These are phyloP conservation scores for Cardamine chenopodiifolia DNA, from an alignment of 345 rosid species.

Conservation along the genomic window DNA sequence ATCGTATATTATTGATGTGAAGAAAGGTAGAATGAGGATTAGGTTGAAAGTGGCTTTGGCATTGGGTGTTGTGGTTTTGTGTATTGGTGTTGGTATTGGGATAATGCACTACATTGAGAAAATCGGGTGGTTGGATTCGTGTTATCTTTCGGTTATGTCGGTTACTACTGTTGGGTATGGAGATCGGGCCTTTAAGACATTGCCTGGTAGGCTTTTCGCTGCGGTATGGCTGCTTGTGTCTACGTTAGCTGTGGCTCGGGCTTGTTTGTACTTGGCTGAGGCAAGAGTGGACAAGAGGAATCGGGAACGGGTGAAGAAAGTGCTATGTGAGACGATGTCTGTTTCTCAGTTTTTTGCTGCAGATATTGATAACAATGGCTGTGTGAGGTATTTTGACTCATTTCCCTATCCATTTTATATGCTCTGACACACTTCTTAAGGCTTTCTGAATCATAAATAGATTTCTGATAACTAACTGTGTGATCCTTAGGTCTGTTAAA, in stretches of 20 bases:
- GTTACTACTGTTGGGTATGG: constrained; percentile 97
- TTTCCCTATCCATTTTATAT: background rate
- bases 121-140: constrained; percentile 82
- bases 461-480: background rate
- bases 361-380: constrained; percentile 90
- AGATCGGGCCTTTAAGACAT: constrained; percentile 70
- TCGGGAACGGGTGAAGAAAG: constrained; percentile 81
- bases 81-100: constrained; percentile 78
- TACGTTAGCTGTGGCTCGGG: constrained; percentile 87
- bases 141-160: constrained; percentile 95
- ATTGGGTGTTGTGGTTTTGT: constrained; percentile 82
- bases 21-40: constrained; percentile 97
- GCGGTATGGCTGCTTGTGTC: constrained; percentile 92
- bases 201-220: constrained; percentile 84
- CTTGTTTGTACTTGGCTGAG: constrained; percentile 82
- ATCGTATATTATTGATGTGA: constrained; percentile 77
- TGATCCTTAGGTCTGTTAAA: background rate
- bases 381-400: constrained; percentile 65
- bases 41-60: constrained; percentile 95
- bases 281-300: constrained; percentile 94
- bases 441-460: background rate
- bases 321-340: constrained; percentile 87
- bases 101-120: constrained; percentile 84
- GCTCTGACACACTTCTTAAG: background rate
- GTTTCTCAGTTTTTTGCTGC: constrained; percentile 93